A percentile compares a stretch with the other conserved stretches of the same genome.
These are phyloP conservation scores for Talaromyces albobiverticillius DNA, from an alignment of 2,329 filamentous ascomycete species.

Conservation along the genomic window DNA sequence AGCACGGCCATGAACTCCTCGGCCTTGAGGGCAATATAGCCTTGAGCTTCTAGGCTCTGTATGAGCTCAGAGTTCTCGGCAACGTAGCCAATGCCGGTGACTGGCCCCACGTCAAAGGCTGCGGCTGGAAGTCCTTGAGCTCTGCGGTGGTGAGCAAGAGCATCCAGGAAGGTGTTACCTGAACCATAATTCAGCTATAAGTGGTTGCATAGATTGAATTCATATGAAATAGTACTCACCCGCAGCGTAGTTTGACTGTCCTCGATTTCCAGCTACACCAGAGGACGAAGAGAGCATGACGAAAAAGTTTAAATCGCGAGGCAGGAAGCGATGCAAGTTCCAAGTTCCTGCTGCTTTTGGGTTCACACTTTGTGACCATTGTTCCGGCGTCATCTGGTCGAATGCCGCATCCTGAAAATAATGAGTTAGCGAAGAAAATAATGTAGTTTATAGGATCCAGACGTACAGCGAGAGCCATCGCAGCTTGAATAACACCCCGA, in stretches of 20 bases:
- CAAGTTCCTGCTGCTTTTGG: background rate
- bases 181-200: too few relatives aligned
- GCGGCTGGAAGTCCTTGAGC: constrained; percentile 20
- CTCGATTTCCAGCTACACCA: constrained; percentile 44
- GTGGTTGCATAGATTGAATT: too few relatives aligned
- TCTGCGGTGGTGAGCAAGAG: constrained; percentile 27
- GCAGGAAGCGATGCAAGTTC: constrained; percentile 20
- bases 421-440: too few relatives aligned
- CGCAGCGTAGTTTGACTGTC: constrained; percentile 45
- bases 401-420: constrained; percentile 17
- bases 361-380: background rate
- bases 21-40: too few relatives aligned
- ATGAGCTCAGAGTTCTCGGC: too few relatives aligned
- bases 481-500: constrained; percentile 6
- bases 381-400: background rate
- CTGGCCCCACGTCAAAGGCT: constrained; percentile 27
- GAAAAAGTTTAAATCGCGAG: constrained; percentile 42
- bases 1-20: too few relatives aligned
- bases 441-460: too few relatives aligned
- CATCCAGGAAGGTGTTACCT: constrained; percentile 35
- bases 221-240: constrained; percentile 20
- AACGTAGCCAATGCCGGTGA: constrained; percentile 22
- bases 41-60: too few relatives aligned
- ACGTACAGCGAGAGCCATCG: constrained; percentile 29
- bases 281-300: constrained; percentile 40